Base-by-base conservation (phyloP, 345 rosid genomes). In the Hypericum perforatum region DNA sequence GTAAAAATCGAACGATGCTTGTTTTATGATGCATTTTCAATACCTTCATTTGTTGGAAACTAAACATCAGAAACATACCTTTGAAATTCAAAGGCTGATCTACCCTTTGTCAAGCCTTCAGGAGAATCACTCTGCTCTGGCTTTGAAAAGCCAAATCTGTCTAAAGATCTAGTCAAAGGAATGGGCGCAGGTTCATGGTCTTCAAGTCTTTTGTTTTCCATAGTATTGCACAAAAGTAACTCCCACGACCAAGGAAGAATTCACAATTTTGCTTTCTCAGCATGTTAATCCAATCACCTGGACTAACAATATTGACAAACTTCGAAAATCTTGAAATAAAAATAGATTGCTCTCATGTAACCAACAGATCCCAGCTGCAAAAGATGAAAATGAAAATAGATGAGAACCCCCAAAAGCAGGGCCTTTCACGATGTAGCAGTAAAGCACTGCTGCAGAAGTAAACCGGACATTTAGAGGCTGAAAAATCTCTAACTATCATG, bases 101-200 rank as follows among this genome's bases (percentile, higher is more conserved):
- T 80, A 46, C 69, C 69, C 72, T 78, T 91, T 55, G 38, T 63
- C 64, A 72, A 16, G 57, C 68, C 70, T 14, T 85, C 84, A 37
- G 80, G 73, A 62, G 76, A 54, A 63, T 61, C 70, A 67, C 67
- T 72, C 12, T 45, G 63, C 52, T 85, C 95, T 64, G 78, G 85
- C 77, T 82, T 91, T 41, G 80, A 58, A 62, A 81, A 81, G 57
- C 96, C 92, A 69, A 81, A 82, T 77, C 75, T 81, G 65, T 92
- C 96, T 62, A 85, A 39, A 0, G 73, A 69, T 60, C 70, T 75
- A 16, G 76, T 83, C 12, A 79, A 63, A 65, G 95, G 90, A 57
- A 66, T 64, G 7, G 86, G 75, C 46, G 81, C 92, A 7, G 76
- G 65, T 62, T 92, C 98, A 59, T 61, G 60, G 43, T 82, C 90